These are phyloP conservation scores for Chrysopogon serrulatus DNA, from an alignment of 176 grass and related monocot species.

Conservation along the genomic window DNA sequence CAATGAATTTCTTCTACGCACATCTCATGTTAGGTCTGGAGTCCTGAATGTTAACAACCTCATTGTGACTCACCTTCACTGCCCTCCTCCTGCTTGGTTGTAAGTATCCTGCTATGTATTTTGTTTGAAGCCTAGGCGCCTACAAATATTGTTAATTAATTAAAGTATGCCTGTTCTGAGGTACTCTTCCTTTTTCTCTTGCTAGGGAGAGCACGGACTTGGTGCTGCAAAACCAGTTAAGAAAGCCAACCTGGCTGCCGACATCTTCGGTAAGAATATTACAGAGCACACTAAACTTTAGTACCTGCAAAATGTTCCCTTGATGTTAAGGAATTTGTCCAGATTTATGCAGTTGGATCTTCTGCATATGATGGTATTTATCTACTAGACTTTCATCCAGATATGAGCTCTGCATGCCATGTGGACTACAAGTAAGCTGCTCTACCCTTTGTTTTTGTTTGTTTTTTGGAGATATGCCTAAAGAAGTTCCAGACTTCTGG, in stretches of 20 bases:
- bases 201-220: conserved; percentile 44
- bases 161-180: background rate
- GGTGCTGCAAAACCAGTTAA: conserved; percentile 23
- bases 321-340: conserved; percentile 18
- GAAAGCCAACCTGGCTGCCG: conserved; percentile 68
- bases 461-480: background rate
- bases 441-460: conserved; percentile 7
- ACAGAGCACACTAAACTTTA: conserved; percentile 2
- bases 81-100: conserved; percentile 90
- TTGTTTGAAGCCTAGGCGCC: background rate
- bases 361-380: conserved; percentile 63
- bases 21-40: conserved; percentile 70
- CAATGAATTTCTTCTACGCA: conserved; percentile 17
- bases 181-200: background rate
- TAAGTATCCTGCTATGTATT: conserved; percentile 49
- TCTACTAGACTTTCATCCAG: conserved; percentile 79
- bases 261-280: conserved; percentile 60
- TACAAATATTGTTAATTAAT: background rate
- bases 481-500: conserved; percentile 16
- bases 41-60: conserved; percentile 67
- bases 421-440: conserved; percentile 69
- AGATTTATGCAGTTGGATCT: conserved; percentile 87
- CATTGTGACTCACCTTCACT: conserved; percentile 81
- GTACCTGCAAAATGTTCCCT: background rate
- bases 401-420: conserved; percentile 74